Base-by-base conservation (phyloP, 352 stramenopile species). In the Saprolegnia parasitica region DNA sequence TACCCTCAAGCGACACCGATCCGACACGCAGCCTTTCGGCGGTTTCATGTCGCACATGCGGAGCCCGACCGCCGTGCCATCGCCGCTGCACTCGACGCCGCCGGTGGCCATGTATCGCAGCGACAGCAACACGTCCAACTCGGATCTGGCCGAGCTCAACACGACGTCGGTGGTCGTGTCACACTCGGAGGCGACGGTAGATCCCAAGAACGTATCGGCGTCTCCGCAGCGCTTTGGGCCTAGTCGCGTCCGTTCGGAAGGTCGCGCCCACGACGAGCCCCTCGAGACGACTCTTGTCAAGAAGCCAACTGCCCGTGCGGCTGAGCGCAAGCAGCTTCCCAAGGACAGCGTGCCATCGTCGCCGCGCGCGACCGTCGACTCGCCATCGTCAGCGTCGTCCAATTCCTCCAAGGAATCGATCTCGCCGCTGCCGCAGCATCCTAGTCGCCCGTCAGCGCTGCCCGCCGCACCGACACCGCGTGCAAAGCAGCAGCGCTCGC, bases 81-180 rank as follows among this genome's bases (percentile, higher is more conserved):
- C 23, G 29, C 63, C 32, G 6, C 29, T 39, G 5, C 15, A 39
- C 20, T 57, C 54, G 42, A 23, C 39, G 21, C 63, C 63, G 2
- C 46, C 46, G 11, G 35, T 46, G 46, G 39, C 46, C 26, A n/a
- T 29, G 23, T 61, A 16, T 10, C 18, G 49, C 5, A 67, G 23
- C 21, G 29, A 47, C 24, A 24, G 15, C 46, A 62, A 60, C 35
- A 60, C 52, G 35, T 70, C 63, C 15, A 88, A 88, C 54, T 74
- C 72, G 2, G 76, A 82, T 24, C 70, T 91, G 20, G 79, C 82
- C 0, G 82, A 90, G 67, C 70, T 91, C 16, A 94, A 92, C 47
- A 81, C 84, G 13, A 79, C 82, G 35, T 94, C 84, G 5, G 66
- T 88, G 35, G 80, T 74, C 62, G 74, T 92, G 8, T 37, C 29